Percentiles rank a stretch among this genome's conserved stretches.
Conservation (phyloP, 2,329 filamentous ascomycete species). For the Aspergillus piperis region DNA sequence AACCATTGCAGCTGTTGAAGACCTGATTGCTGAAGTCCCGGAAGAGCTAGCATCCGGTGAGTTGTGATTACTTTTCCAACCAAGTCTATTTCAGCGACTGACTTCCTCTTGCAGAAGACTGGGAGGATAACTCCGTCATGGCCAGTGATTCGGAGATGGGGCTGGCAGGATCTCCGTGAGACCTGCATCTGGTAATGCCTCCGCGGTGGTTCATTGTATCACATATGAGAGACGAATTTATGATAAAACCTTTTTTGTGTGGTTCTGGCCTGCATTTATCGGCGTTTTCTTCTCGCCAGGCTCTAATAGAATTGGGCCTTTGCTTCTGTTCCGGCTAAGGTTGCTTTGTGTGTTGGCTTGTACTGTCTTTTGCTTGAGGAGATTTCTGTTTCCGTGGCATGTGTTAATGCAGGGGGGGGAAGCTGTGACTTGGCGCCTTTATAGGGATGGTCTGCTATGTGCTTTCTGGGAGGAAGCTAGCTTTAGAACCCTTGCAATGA, state of each 20-base stretch:
- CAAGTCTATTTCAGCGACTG: slow-evolving; percentile 38
- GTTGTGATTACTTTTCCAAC: slow-evolving; percentile 25
- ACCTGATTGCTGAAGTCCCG: slow-evolving; percentile 39
- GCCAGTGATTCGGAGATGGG: slow-evolving; percentile 46
- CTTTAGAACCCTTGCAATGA: not conserved
- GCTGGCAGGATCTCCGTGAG: slow-evolving; percentile 38
- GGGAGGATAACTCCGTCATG: slow-evolving; percentile 45
- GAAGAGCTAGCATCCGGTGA: slow-evolving; percentile 45
- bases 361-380: slow-evolving; percentile 1
- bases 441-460: not conserved
- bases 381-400: not conserved
- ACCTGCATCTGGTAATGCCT: not conserved
- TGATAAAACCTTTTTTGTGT: slow-evolving; percentile 20
- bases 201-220: slow-evolving; percentile 20
- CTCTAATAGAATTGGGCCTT: slow-evolving; percentile 15
- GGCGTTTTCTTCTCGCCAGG: slow-evolving; percentile 25
- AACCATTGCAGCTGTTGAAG: slow-evolving; percentile 35
- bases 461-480: not conserved
- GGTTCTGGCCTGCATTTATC: slow-evolving; percentile 24
- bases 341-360: slow-evolving; percentile 11
- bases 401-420: not conserved
- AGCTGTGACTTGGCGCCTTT: not conserved
- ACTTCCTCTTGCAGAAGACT: slow-evolving; percentile 43
- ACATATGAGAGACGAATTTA: slow-evolving; percentile 32
- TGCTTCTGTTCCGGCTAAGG: slow-evolving; percentile 10